Percentiles rank a stretch among this genome's conserved stretches.
Conservation (phyloP, 2,329 filamentous ascomycete species). For the Shiraia sp. region DNA sequence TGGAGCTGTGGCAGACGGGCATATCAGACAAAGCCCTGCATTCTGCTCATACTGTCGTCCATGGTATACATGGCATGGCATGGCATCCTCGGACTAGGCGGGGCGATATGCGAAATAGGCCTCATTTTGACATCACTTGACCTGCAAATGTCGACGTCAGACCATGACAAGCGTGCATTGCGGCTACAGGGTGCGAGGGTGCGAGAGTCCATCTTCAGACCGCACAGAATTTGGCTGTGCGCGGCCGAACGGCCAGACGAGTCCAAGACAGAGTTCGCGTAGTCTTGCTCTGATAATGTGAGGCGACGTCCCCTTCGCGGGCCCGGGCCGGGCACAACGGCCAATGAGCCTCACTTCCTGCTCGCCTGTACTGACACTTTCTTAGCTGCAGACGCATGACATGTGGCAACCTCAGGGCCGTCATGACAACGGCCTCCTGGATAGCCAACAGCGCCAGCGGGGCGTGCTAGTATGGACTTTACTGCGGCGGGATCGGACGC, state of each 20-base stretch:
- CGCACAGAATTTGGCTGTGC: constrained; percentile 26
- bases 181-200: constrained; percentile 32
- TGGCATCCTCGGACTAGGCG: too few relatives aligned
- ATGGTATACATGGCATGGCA: too few relatives aligned
- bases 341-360: constrained; percentile 33
- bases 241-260: constrained; percentile 17
- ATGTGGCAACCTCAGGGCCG: constrained; percentile 45
- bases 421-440: constrained; percentile 42
- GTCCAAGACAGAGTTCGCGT: constrained; percentile 14
- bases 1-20: too few relatives aligned
- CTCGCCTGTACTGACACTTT: constrained; percentile 33
- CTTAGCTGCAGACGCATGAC: constrained; percentile 46
- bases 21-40: too few relatives aligned
- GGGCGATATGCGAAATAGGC: too few relatives aligned
- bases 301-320: constrained; percentile 36
- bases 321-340: constrained; percentile 28
- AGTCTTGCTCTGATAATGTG: constrained; percentile 26
- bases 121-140: too few relatives aligned
- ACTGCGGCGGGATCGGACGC: constrained; percentile 37
- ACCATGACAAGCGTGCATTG: constrained; percentile 21
- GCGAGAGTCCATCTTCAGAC: too few relatives aligned
- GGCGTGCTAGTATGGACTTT: constrained; percentile 37
- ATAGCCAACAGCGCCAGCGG: constrained; percentile 40
- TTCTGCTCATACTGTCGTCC: too few relatives aligned
- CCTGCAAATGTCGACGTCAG: too few relatives aligned